These are phyloP conservation scores for Penicillium antarcticum DNA, from an alignment of 495 filamentous ascomycete genomes.

Conservation along the genomic window DNA sequence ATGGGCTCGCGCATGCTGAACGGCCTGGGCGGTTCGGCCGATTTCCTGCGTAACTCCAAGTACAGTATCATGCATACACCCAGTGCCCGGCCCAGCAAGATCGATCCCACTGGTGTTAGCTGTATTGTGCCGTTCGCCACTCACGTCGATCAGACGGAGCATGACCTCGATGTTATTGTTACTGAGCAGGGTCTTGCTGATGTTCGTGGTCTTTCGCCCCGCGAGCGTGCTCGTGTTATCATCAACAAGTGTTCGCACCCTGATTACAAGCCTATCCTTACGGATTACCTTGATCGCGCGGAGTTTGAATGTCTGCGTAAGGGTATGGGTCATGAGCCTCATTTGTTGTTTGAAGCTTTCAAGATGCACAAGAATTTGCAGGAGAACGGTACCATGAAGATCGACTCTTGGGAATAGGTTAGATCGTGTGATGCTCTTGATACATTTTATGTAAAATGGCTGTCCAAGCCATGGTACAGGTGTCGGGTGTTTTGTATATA, in stretches of 20 bases:
- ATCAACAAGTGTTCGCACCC: conserved; percentile 88
- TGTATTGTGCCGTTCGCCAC: conserved; percentile 94
- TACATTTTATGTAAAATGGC: no score
- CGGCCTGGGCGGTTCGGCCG: conserved; percentile 83
- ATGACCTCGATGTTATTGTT: conserved; percentile 83
- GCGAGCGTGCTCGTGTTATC: conserved; percentile 80
- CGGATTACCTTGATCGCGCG: conserved; percentile 81
- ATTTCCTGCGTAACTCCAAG: conserved; percentile 81
- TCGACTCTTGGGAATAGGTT: conserved; percentile 52
- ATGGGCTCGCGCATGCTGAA: conserved; percentile 92
- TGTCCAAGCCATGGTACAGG: no score
- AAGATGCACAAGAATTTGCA: conserved; percentile 84
- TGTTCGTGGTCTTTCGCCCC: conserved; percentile 75
- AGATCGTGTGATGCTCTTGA: not conserved
- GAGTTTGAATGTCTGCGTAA: conserved; percentile 84
- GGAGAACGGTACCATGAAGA: conserved; percentile 83
- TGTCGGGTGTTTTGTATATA: conserved; percentile 13
- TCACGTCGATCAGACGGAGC: conserved; percentile 90
- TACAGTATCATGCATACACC: conserved; percentile 96
- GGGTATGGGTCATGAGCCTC: conserved; percentile 89
- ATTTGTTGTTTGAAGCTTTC: conserved; percentile 78
- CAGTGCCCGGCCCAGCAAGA: conserved; percentile 73
- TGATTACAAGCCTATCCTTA: conserved; percentile 77
- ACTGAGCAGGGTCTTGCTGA: conserved; percentile 87
- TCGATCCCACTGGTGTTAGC: conserved; percentile 75